Evolutionary conservation across 257 asterid genomes (phyloP).

Genomic region (Scutellaria barbata): DNA sequence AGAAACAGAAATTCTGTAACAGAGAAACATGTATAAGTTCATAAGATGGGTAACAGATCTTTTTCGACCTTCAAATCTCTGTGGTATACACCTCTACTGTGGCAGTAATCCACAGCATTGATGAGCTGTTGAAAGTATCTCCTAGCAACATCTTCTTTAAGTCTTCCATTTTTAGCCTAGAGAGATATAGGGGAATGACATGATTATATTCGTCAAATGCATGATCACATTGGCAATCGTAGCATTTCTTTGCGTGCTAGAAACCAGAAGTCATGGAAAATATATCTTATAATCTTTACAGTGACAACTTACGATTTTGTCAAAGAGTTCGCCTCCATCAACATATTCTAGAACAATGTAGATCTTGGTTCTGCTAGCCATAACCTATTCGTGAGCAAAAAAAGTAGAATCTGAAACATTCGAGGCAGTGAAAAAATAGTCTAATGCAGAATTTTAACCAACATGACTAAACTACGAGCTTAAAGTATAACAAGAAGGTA

Average conservation of each 20-base stretch:
- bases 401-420: neutral
- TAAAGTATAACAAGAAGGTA: neutral
- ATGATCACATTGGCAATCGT: neutral
- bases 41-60: slow-evolving; percentile 2
- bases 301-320: slow-evolving; percentile 64
- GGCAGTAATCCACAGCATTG: slow-evolving; percentile 90
- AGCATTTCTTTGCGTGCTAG: slow-evolving; percentile 1
- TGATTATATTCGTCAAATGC: slow-evolving; percentile 5
- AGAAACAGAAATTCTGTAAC: neutral
- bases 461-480: neutral
- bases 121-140: slow-evolving; percentile 80
- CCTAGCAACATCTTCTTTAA: slow-evolving; percentile 71
- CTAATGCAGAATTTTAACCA: neutral
- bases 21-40: neutral
- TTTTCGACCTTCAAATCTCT: slow-evolving; percentile 75
- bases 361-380: slow-evolving; percentile 86
- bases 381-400: slow-evolving; percentile 49
- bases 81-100: slow-evolving; percentile 84
- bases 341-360: slow-evolving; percentile 81
- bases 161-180: slow-evolving; percentile 74
- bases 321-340: slow-evolving; percentile 87
- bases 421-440: slow-evolving; percentile 8
- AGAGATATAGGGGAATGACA: slow-evolving; percentile 20
- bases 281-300: slow-evolving; percentile 4
- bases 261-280: neutral